Evolutionary conservation across 495 filamentous ascomycete genomes (phyloP), one percentile per base, ranked within the genome.

Genomic region (Lichenothelia convexa): DNA sequence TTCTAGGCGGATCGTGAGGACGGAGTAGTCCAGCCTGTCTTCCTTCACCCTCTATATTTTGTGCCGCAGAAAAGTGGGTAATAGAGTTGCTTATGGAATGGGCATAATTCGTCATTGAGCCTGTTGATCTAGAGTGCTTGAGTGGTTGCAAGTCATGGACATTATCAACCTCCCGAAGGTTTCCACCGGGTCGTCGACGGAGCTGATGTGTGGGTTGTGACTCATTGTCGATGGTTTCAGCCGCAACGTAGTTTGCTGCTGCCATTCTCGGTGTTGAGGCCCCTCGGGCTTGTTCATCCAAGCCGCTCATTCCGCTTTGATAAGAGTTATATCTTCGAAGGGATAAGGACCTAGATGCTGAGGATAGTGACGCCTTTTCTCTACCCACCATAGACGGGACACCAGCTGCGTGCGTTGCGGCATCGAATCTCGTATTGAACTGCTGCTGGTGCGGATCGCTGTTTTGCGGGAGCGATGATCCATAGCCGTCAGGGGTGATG

Each of bases 101-200:
- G 2, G 72, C 69, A 40, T 70, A 75, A 1, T 73, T 76, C 3
- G 68, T 70, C 34, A 84, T 53, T 3, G 83, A 87, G 18, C 69
- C 74, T 15, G 74, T 67, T 5, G 84, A 92, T 26, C 63, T 69
- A 17, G 80, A 80, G 44, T 73, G 67, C 34, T 64, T 61, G 3
- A 63, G 55, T 22, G 63, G 53, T 32, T 79, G 71, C 5, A 80
- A 48, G 27, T 85, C 80, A 42, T 71, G 69, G 18, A 80, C 76
- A 50, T 78, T 81, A 19, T 71, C 65, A 34, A 73, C 82, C 18
- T 77, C 81, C 43, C 83, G 74, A 34, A 97, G 61, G 59, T 95
- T 77, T 23, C 89, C 85, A 33, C 89, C 89, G 13, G 87, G 91
- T 19, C 81, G 71, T 49, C 89, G 70, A 39, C 89, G 71, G 27